Evolutionary conservation across 805 yeast genomes (phyloP).

Genomic region (Yarrowia sp.): DNA sequence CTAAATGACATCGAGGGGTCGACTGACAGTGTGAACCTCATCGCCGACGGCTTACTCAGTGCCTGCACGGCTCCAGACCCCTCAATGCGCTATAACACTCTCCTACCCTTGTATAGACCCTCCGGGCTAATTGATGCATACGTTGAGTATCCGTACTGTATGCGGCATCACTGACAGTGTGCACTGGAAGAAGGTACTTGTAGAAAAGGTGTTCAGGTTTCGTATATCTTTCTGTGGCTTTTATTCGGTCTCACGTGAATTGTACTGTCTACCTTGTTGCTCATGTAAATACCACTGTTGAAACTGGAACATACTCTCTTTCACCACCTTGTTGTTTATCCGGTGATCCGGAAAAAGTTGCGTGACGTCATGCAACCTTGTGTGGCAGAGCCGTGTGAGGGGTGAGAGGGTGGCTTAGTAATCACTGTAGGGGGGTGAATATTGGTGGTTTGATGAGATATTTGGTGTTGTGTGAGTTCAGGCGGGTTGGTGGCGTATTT

Average conservation of each 20-base stretch:
- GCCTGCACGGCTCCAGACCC: too few species aligned
- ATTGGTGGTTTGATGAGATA: neutral
- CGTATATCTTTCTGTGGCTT: too few species aligned
- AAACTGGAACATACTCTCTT: too few species aligned
- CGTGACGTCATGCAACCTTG: constrained; percentile 34
- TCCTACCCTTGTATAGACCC: too few species aligned
- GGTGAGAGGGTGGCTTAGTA: neutral
- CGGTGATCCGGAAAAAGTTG: constrained; percentile 14
- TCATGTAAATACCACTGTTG: too few species aligned
- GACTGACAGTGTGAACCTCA: too few species aligned
- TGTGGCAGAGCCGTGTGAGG: constrained; percentile 28
- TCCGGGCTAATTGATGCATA: too few species aligned
- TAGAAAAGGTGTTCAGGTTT: too few species aligned
- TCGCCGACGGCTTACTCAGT: too few species aligned
- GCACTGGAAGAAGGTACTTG: too few species aligned
- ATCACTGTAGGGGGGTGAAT: neutral
- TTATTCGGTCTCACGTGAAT: neutral
- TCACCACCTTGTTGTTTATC: constrained; percentile 26
- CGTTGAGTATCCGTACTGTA: too few species aligned
- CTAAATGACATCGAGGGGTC: neutral
- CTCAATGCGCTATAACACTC: too few species aligned
- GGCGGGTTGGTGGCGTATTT: neutral
- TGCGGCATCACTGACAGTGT: neutral
- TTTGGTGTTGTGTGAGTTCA: neutral
- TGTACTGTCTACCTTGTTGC: neutral